Evolutionary conservation across 2,329 filamentous ascomycete genomes (phyloP).

Genomic region (Orbilia javanica): DNA sequence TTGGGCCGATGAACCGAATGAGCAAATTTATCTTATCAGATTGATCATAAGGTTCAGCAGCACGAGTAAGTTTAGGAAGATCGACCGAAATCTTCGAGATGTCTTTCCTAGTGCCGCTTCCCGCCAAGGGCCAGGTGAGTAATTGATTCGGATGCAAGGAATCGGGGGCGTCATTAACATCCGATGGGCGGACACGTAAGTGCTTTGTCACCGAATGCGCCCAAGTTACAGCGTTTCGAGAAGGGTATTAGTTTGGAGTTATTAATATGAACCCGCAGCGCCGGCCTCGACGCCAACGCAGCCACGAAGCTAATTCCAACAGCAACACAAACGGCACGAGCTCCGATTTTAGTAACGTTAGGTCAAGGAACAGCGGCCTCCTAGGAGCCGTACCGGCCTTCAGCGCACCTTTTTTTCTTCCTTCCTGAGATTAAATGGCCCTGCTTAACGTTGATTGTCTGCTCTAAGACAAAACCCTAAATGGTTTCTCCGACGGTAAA

Average conservation of each 20-base stretch:
- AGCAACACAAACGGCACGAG: neutral
- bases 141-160: neutral
- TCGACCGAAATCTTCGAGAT: neutral
- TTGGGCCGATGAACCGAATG: constrained; percentile 26
- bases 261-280: neutral
- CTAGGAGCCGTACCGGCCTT: neutral
- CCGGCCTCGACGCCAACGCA: neutral
- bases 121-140: neutral
- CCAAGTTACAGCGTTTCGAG: neutral
- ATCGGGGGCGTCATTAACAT: neutral
- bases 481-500: too few species aligned
- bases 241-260: neutral
- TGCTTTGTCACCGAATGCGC: constrained; percentile 5
- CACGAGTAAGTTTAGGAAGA: neutral
- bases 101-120: neutral
- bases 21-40: constrained; percentile 44
- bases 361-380: neutral
- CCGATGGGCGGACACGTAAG: neutral
- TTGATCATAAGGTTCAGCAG: neutral
- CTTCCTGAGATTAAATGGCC: too few species aligned
- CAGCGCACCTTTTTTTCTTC: too few species aligned
- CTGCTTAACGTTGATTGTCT: neutral
- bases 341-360: neutral
- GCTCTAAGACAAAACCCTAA: too few species aligned
- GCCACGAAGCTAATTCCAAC: neutral